Base-by-base conservation (phyloP, 2,329 filamentous ascomycete species). In the Rachicladosporium sp. region DNA sequence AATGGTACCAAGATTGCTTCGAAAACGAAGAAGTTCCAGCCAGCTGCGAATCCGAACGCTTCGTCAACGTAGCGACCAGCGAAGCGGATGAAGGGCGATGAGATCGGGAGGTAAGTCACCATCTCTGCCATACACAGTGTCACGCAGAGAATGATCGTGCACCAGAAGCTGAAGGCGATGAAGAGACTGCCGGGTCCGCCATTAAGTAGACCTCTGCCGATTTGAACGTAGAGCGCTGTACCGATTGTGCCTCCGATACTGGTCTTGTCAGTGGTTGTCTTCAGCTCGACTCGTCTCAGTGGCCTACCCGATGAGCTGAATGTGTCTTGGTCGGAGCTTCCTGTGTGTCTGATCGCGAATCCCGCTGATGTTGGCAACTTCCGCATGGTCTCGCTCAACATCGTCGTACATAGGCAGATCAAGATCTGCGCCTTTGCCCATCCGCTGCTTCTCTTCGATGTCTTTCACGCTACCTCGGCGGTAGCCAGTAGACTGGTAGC, bases 71-170 rank as follows among this genome's bases (percentile, higher is more conserved):
- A 86, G 35, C 79, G 73, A 10, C 80, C 80, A 3, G 82, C 82
- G 51, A 87, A 84, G 19, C 79, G 76, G 53, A 87, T 82, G 57
- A 88, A 87, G 0, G 81, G 80, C 31, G 80, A 84, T 0, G 80
- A 83, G 39, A 87, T 82, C 6, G 82, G 82, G 2, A 84, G 64
- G 47, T 81, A 84, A 0, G 79, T 82, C 6, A 83, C 80, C 80
- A 86, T 84, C 56, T 86, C 82, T 9, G 79, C 78, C 63, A 82
- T 74, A 54, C 63, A 49, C 19, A 50, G 37, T 2, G 50, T 52
- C 7, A 52, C 48, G 7, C 46, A 42, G 7, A 42, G 37, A 30
- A 44, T 44, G 31, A 46, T 39, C 2, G 21, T 35, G 31, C 43
- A 37, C 65, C 65, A 68, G 29, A 68, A 50, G 4, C 62, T 59